Base-by-base conservation (phyloP, 192 early-diverging fungal species). In the Gonapodya prolifera region DNA sequence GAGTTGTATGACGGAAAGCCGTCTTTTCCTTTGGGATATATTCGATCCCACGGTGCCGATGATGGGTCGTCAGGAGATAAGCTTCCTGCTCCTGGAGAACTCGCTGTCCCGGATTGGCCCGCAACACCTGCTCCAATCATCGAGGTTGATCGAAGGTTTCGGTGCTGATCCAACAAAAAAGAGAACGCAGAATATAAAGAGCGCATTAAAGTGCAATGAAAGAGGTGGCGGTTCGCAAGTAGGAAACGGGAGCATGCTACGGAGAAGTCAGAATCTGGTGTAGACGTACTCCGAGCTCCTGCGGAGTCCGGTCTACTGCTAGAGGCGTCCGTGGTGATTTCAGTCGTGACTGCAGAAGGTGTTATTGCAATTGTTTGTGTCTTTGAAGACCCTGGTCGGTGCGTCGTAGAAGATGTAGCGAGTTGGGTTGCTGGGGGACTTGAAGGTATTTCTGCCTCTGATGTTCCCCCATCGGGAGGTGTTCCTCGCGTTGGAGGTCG, bases 21-120 rank as follows among this genome's bases (percentile, higher is more conserved):
- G 79, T 90, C 89, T 73, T 90, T 90, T 30, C 77, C 80, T 75
- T 90, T 90, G 33, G 89, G 89, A 75, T 86, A 90, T 34, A 90
- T 81, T 34, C 83, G 80, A 45, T 90, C 89, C 89, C 89, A 90
- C n/a, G 87, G 86, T 2, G 78, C 70, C 35, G 77, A 85, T 86
- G 71, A 61, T 16, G 45, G 45, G 23, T 85, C 86, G 70, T 87
- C 83, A n/a, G 76, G 76, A 61, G 77, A 31, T 13, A 30, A 70
- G 34, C 76, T 73, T 0, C 34, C 80, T 16, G 80, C 33, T 30
- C 78, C 80, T 2, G 77, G 74, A 30, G 77, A 76, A 13, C 80
- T 70, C 17, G 79, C 71, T 18, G 81, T n/a, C 34, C 81, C 83
- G 36, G 78, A 78, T 70, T 8, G 8, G 23, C 45, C 45, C 8